Evolutionary conservation across 805 yeast genomes (phyloP).

Genomic region (Clavispora asparagi): DNA sequence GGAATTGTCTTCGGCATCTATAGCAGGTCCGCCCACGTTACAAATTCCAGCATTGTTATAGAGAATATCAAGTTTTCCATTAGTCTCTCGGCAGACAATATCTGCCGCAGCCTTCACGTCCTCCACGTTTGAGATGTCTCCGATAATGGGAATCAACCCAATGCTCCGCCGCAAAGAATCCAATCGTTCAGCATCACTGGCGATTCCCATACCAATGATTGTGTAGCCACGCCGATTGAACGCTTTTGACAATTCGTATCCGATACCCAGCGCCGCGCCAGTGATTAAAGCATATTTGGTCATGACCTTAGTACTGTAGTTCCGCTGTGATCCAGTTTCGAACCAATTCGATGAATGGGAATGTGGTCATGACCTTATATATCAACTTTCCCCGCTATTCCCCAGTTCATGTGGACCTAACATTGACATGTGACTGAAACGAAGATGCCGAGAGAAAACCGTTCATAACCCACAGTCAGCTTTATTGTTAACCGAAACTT

Average conservation of each 20-base stretch:
- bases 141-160: slow-evolving; percentile 23
- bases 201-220: slow-evolving; percentile 33
- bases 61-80: slow-evolving; percentile 29
- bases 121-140: slow-evolving; percentile 29
- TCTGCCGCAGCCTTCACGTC: slow-evolving; percentile 15
- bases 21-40: slow-evolving; percentile 24
- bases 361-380: too few species aligned
- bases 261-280: slow-evolving; percentile 16
- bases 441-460: too few species aligned
- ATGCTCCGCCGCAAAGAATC: slow-evolving; percentile 19
- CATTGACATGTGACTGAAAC: too few species aligned
- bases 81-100: slow-evolving; percentile 15
- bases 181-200: slow-evolving; percentile 18
- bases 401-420: too few species aligned
- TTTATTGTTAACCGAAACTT: too few species aligned
- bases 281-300: slow-evolving; percentile 13
- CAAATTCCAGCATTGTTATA: slow-evolving; percentile 40
- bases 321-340: too few species aligned
- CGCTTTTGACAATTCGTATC: slow-evolving; percentile 10
- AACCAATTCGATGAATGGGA: too few species aligned
- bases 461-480: too few species aligned
- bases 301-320: neutral
- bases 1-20: slow-evolving; percentile 24
- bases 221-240: slow-evolving; percentile 29
- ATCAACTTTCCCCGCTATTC: too few species aligned